Conservation (phyloP, 768 basidiomycete species). For the Russula olivacea region DNA sequence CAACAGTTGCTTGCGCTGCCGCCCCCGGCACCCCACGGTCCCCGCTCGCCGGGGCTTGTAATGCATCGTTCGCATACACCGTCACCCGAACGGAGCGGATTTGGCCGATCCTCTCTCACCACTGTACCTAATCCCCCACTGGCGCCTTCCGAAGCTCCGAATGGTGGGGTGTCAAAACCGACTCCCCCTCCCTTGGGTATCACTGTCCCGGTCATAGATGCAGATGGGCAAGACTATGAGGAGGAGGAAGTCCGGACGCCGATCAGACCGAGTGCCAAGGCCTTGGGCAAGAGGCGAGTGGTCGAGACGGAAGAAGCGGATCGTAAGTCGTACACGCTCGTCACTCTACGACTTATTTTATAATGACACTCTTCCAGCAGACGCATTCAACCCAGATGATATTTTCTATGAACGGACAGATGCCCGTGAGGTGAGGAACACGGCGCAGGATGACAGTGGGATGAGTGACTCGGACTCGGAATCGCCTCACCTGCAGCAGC, state of each 20-base stretch:
- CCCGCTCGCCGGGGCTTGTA: conserved; percentile 52
- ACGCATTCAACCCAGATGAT: conserved; percentile 51
- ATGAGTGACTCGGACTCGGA: conserved; percentile 45
- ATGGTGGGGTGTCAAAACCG: conserved; percentile 7
- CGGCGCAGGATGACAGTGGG: conserved; percentile 29
- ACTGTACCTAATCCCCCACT: conserved; percentile 5
- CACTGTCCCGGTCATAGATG: background rate
- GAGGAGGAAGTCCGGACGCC: conserved; percentile 37
- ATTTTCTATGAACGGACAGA: conserved; percentile 44
- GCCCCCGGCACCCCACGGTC: conserved; percentile 63
- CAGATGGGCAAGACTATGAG: background rate
- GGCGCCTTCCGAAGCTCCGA: conserved; percentile 12
- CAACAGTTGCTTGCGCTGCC: conserved; percentile 53
- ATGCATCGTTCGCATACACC: conserved; percentile 57
- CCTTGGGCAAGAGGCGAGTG: conserved; percentile 76
- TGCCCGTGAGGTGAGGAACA: conserved; percentile 29
- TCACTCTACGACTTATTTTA: background rate
- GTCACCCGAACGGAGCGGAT: conserved; percentile 49
- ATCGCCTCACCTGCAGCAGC: conserved; percentile 43
- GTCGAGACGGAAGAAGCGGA: conserved; percentile 47
- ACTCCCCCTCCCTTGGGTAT: conserved; percentile 3
- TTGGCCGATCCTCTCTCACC: conserved; percentile 5
- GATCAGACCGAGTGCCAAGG: conserved; percentile 75
- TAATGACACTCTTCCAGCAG: conserved; percentile 28
- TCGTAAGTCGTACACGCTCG: conserved; percentile 34